phyloP scores from a whole-genome alignment of 179 eudicot species.

The Carnegiea gigantea region DNA sequence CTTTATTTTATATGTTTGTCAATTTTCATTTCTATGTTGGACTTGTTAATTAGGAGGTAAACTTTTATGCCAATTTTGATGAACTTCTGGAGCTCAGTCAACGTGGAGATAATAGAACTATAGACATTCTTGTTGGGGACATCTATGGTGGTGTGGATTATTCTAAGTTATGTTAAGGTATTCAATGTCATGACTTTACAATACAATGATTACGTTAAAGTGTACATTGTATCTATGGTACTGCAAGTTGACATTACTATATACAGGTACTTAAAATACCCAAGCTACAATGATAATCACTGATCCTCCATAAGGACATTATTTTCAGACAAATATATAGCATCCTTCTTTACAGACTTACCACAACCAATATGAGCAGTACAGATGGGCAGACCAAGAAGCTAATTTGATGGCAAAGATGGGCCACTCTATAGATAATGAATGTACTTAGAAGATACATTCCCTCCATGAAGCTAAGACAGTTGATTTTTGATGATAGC shows the following conservation, averaged over 20 bases:
- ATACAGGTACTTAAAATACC: too few relatives aligned
- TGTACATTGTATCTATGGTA: not conserved
- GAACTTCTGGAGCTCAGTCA: conserved; percentile 93
- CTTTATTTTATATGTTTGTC: conserved; percentile 6
- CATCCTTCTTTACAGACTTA: too few relatives aligned
- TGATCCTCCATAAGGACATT: too few relatives aligned
- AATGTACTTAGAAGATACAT: too few relatives aligned
- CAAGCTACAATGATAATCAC: too few relatives aligned
- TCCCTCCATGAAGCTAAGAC: too few relatives aligned
- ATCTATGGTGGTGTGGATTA: conserved; percentile 98
- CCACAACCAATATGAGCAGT: too few relatives aligned
- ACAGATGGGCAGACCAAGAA: too few relatives aligned
- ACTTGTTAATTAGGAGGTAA: conserved; percentile 4
- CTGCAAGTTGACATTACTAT: not conserved
- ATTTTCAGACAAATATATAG: too few relatives aligned
- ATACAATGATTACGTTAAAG: not conserved
- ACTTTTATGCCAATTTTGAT: conserved; percentile 60
- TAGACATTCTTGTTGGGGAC: conserved; percentile 98
- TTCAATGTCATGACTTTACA: not conserved
- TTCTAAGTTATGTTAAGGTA: conserved; percentile 55
- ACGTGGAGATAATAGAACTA: conserved; percentile 88
- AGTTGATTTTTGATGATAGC: too few relatives aligned
- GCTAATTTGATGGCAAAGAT: too few relatives aligned
- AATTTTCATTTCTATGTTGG: conserved; percentile 8
- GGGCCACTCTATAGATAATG: too few relatives aligned